Base-by-base conservation (phyloP, 2,329 filamentous ascomycete species). In the Claviceps sp. region DNA sequence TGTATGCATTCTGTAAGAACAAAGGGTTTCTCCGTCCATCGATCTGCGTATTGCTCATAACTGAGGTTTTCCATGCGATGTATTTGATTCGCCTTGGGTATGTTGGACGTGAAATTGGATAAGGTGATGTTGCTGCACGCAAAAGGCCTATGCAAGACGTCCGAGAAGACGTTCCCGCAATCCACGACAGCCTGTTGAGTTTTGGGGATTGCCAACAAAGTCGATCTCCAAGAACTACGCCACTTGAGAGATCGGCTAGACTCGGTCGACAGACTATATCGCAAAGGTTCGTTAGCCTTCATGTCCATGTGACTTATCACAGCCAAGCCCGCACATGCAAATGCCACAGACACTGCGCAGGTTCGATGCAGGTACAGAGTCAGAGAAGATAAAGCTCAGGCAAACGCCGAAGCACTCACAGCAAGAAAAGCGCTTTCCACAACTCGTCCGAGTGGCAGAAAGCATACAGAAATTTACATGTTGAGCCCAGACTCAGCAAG, bases 111-210 rank as follows among this genome's bases (percentile, higher is more conserved):
- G 64, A 84, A 95, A 2, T 79, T 77, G 6, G 71, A 65, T 42
- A 95, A 69, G 2, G 77, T 68, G 29, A 89, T 82, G 62, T 95
- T 80, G 45, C 88, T 85, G 70, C 91, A 97, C 58, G 87, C 84
- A 65, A 94, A 97, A 0, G 91, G 91, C 9, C 90, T 80, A 66
- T 96, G 88, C 23, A 97, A 75, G 7, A 86, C 82, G 67, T 98
- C 91, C 14, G 91, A 96, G 66, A 87, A 97, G 49, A 97, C 80
- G 60, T 82, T 80, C 49, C 76, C 76, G 68, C 90, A 95, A 58
- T 85, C 77, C 38, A 95, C 71, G 13, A 68, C 72, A 39, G 80
- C 74, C 47, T 78, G 72, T 52, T 74, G 70, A 14, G 68, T 65
- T 20, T 61, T 55, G 1, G 73, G 64, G 14, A 87, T 71, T 38